phyloP scores from a whole-genome alignment of 495 filamentous ascomycete genomes.

The Daldinia decipiens region DNA sequence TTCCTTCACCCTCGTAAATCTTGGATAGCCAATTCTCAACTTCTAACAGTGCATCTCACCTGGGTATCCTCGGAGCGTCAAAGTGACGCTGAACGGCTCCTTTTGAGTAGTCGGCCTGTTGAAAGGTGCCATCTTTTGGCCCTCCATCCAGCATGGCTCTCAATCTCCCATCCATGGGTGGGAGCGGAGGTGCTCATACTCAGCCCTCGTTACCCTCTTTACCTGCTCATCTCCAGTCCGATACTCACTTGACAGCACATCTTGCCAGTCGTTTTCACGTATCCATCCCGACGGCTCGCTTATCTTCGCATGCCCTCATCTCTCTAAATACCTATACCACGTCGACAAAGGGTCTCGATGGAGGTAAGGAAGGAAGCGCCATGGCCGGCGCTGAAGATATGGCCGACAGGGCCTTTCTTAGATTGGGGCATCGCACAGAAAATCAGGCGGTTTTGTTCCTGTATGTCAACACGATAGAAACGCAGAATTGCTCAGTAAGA shows the following conservation, averaged over 20 bases:
- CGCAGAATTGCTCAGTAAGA: not conserved
- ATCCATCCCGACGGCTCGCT: slow-evolving; percentile 81
- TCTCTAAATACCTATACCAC: slow-evolving; percentile 92
- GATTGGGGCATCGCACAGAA: slow-evolving; percentile 88
- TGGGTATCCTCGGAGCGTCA: slow-evolving; percentile 20
- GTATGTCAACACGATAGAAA: slow-evolving; percentile 62
- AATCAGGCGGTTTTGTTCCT: slow-evolving; percentile 93
- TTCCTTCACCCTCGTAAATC: slow-evolving; percentile 35
- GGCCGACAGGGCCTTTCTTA: slow-evolving; percentile 81
- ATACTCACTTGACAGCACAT: slow-evolving; percentile 95
- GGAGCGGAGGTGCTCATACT: slow-evolving; percentile 74
- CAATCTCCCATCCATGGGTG: slow-evolving; percentile 56
- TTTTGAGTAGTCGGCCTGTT: slow-evolving; percentile 27
- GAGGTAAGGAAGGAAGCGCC: slow-evolving; percentile 83
- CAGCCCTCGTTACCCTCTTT: slow-evolving; percentile 89
- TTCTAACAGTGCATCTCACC: slow-evolving; percentile 8
- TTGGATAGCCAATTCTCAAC: slow-evolving; percentile 14
- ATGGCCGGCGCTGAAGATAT: slow-evolving; percentile 90
- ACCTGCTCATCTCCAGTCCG: slow-evolving; percentile 91
- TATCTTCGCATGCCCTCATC: slow-evolving; percentile 91
- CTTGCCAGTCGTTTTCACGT: slow-evolving; percentile 96
- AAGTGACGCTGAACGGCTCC: slow-evolving; percentile 17
- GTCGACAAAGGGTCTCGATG: slow-evolving; percentile 88
- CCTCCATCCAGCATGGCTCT: slow-evolving; percentile 55
- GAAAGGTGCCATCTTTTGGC: slow-evolving; percentile 45